These are phyloP conservation scores for Globisporangium uncinulatum DNA, from an alignment of 352 stramenopile genomes.

Conservation along the genomic window DNA sequence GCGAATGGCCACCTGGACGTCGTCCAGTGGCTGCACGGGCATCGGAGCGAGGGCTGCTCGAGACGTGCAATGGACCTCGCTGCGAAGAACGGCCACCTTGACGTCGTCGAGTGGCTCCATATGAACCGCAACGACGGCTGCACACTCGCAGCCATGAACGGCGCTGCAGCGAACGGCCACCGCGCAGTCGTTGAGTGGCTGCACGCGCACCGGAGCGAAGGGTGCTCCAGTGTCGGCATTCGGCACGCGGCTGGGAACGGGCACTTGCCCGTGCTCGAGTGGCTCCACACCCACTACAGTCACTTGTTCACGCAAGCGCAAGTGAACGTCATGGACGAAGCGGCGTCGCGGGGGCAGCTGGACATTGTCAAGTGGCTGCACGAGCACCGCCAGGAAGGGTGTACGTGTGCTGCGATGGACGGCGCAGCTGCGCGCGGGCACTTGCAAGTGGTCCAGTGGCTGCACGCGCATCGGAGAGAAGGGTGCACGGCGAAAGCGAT, in stretches of 20 bases:
- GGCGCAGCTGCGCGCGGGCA: conserved; percentile 26
- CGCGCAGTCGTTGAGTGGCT: conserved; percentile 54
- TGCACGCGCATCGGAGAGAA: conserved; percentile 32
- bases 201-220: conserved; percentile 33
- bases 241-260: conserved; percentile 34
- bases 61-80: conserved; percentile 39
- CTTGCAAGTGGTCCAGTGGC: conserved; percentile 37
- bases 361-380: conserved; percentile 35
- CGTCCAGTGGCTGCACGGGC: conserved; percentile 37
- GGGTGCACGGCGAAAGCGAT: conserved; percentile 43
- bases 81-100: conserved; percentile 45
- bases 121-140: conserved; percentile 28
- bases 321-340: conserved; percentile 37
- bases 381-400: conserved; percentile 23
- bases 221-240: conserved; percentile 26
- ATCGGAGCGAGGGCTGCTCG: conserved; percentile 32
- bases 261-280: conserved; percentile 30
- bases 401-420: conserved; percentile 41
- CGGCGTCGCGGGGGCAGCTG: conserved; percentile 28
- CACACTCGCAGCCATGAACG: conserved; percentile 41
- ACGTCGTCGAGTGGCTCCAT: conserved; percentile 46
- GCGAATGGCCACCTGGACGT: conserved; percentile 38
- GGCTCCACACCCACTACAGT: conserved; percentile 27
- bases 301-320: conserved; percentile 18
- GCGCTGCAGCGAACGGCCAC: conserved; percentile 35